phyloP scores from a whole-genome alignment of 768 basidiomycete species.

The Amanita jacksonii region DNA sequence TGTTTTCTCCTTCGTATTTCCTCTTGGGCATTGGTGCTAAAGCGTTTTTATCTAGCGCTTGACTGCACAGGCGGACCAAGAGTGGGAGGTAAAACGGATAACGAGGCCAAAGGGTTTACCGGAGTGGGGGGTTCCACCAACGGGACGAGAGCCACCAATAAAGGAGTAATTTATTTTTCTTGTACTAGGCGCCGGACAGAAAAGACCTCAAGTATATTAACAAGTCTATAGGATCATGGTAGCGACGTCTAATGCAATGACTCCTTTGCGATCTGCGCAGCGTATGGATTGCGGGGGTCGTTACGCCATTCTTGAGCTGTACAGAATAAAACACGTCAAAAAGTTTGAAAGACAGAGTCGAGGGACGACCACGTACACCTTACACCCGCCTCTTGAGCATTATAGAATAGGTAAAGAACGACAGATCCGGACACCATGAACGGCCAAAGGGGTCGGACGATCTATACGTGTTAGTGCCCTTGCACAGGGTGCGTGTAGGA shows the following conservation, averaged over 20 bases:
- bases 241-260: conserved; percentile 29
- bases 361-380: conserved; percentile 50
- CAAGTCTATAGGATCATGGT: too few relatives aligned
- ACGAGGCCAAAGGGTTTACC: conserved; percentile 78
- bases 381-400: conserved; percentile 59
- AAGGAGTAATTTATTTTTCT: too few relatives aligned
- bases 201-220: too few relatives aligned
- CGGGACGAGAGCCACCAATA: conserved; percentile 34
- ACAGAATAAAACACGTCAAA: not conserved
- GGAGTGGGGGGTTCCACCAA: conserved; percentile 85
- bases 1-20: conserved; percentile 13
- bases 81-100: conserved; percentile 86
- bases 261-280: conserved; percentile 64
- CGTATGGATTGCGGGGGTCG: conserved; percentile 79
- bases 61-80: conserved; percentile 49
- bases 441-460: conserved; percentile 70
- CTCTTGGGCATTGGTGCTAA: not conserved
- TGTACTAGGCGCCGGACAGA: too few relatives aligned
- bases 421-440: conserved; percentile 61
- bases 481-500: conserved; percentile 8
- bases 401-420: conserved; percentile 57
- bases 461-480: conserved; percentile 30
- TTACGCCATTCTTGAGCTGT: conserved; percentile 59
- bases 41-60: conserved; percentile 40
- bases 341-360: too few relatives aligned